These are phyloP conservation scores for Yarrowia hollandica DNA, from an alignment of 805 yeast genomes.

Conservation along the genomic window DNA sequence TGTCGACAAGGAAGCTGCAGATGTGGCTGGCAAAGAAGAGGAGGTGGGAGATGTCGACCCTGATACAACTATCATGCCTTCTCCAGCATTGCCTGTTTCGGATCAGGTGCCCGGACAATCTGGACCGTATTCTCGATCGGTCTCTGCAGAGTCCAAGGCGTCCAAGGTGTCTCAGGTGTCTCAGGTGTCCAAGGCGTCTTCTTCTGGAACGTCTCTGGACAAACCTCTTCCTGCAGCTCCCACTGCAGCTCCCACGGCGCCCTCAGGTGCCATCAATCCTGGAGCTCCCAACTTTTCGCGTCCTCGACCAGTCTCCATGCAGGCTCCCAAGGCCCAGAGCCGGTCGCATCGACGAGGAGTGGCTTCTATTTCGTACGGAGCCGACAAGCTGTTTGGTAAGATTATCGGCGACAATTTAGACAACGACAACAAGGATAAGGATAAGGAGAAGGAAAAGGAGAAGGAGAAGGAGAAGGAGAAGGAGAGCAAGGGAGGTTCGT, in stretches of 20 bases:
- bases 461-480: no score
- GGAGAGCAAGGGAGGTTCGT: no score
- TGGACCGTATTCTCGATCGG: neutral
- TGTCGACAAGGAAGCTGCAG: no score
- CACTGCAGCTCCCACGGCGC: neutral
- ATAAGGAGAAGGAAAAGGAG: neutral
- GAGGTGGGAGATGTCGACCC: neutral
- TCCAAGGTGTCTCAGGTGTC: no score
- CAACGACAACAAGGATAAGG: constrained; percentile 17
- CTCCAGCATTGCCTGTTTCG: neutral
- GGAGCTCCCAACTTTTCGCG: constrained; percentile 27
- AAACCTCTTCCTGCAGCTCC: constrained; percentile 1
- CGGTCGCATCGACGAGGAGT: constrained; percentile 35
- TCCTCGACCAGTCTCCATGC: constrained; percentile 27
- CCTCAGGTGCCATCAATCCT: constrained; percentile 2
- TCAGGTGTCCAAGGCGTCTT: neutral
- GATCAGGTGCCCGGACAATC: neutral
- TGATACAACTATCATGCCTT: neutral
- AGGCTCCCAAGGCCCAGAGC: constrained; percentile 13
- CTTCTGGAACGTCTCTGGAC: neutral
- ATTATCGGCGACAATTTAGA: constrained; percentile 32
- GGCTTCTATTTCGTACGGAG: constrained; percentile 37
- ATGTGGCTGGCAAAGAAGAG: no score
- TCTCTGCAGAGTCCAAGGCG: neutral
- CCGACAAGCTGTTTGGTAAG: constrained; percentile 36